Percentiles rank a stretch among this genome's conserved stretches.
These are phyloP conservation scores for Guyanaporus albipodus DNA, from an alignment of 768 basidiomycete species.

Conservation along the genomic window DNA sequence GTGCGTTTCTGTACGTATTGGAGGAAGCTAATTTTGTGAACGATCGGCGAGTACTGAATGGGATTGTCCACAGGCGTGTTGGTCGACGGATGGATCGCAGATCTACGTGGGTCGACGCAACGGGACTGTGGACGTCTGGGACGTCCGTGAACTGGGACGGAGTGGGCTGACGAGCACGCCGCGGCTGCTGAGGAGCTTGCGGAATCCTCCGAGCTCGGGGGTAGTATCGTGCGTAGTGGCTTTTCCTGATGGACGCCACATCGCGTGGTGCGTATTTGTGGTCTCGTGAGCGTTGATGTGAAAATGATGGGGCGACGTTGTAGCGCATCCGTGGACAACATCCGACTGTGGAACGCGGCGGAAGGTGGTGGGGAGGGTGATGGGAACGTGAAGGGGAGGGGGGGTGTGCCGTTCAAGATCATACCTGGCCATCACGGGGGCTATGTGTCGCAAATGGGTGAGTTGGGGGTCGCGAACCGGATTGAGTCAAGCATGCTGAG, in stretches of 20 bases:
- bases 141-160: slow-evolving; percentile 76
- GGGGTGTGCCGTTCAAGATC: slow-evolving; percentile 87
- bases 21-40: slow-evolving; percentile 1
- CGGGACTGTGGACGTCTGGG: slow-evolving; percentile 91
- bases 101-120: slow-evolving; percentile 90
- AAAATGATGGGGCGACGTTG: slow-evolving; percentile 16
- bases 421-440: slow-evolving; percentile 96
- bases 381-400: slow-evolving; percentile 53
- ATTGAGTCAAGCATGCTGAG: slow-evolving; percentile 20
- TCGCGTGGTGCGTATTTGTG: slow-evolving; percentile 68
- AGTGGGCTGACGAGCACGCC: slow-evolving; percentile 64
- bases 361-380: slow-evolving; percentile 70
- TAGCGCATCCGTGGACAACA: slow-evolving; percentile 90
- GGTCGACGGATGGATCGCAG: slow-evolving; percentile 85
- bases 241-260: slow-evolving; percentile 88
- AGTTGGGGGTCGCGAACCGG: slow-evolving; percentile 32
- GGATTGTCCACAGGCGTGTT: slow-evolving; percentile 71
- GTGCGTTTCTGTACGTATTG: slow-evolving; percentile 81
- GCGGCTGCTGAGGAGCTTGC: slow-evolving; percentile 72
- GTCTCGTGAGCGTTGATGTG: slow-evolving; percentile 15
- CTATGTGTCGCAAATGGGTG: slow-evolving; percentile 88
- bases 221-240: slow-evolving; percentile 89
- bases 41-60: slow-evolving; percentile 1
- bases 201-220: slow-evolving; percentile 85
- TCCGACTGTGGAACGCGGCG: slow-evolving; percentile 89